Conservation (phyloP, 129 eudicot genomes). For the Artemisia tridentata region DNA sequence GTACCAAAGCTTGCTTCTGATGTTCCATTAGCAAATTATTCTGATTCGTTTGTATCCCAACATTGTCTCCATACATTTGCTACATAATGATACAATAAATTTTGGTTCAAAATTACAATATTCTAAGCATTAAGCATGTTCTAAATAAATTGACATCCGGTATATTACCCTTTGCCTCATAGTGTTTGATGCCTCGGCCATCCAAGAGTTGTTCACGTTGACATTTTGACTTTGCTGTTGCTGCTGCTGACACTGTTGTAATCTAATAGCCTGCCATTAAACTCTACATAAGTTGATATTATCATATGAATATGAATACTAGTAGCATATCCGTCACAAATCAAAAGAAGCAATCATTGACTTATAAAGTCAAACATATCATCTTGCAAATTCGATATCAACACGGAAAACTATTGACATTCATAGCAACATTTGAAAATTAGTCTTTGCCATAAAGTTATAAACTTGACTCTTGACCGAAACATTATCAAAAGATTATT, state of each 20-base stretch:
- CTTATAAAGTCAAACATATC: conserved; percentile 25
- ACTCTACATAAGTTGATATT: background rate
- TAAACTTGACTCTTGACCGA: background rate
- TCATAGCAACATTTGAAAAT: conserved; percentile 13
- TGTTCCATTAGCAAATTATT: conserved; percentile 24
- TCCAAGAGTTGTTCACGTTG: conserved; percentile 49
- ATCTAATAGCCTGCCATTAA: conserved; percentile 25
- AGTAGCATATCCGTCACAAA: background rate
- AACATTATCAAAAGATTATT: background rate
- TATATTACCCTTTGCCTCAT: conserved; percentile 46
- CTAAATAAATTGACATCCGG: background rate
- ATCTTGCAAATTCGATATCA: background rate
- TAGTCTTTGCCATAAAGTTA: background rate
- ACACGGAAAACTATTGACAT: conserved; percentile 1
- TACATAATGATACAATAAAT: conserved; percentile 15
- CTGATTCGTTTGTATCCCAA: conserved; percentile 30
- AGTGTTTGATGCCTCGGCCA: conserved; percentile 28
- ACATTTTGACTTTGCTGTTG: conserved; percentile 32
- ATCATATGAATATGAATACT: background rate
- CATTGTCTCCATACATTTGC: conserved; percentile 36
- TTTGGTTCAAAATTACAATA: conserved; percentile 3
- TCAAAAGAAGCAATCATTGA: background rate
- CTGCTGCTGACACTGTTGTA: conserved; percentile 37
- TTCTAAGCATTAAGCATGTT: conserved; percentile 6
- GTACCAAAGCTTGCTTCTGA: conserved; percentile 42